phyloP scores from a whole-genome alignment of 768 basidiomycete species.

The Podaxis sp. region DNA sequence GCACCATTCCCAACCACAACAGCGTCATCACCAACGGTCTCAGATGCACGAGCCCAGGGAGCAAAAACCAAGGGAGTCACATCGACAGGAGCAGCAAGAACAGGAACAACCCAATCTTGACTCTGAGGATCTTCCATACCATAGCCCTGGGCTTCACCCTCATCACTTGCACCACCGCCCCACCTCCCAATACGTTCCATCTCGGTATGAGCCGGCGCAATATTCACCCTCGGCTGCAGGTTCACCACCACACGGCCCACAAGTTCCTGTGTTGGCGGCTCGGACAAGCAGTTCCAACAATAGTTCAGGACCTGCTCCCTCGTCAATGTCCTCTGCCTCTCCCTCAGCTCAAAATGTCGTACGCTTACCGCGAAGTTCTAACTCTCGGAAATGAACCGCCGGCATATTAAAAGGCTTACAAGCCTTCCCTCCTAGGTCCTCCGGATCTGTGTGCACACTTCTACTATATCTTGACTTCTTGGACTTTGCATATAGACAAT shows the following conservation, averaged over 20 bases:
- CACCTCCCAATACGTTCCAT: background rate
- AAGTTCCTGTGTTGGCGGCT: constrained; percentile 1
- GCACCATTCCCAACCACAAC: constrained; percentile 2
- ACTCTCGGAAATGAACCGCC: constrained; percentile 3
- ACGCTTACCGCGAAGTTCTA: constrained; percentile 1
- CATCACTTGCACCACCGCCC: constrained; percentile 5
- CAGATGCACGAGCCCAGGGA: background rate
- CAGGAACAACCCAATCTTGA: background rate
- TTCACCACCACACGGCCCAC: background rate
- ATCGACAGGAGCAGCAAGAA: background rate
- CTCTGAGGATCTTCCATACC: constrained; percentile 6
- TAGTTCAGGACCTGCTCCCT: constrained; percentile 8
- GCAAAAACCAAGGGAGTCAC: background rate
- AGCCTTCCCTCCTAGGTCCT: no score
- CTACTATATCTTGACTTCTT: background rate
- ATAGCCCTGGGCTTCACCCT: constrained; percentile 8
- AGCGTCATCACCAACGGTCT: background rate
- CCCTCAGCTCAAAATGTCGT: constrained; percentile 4
- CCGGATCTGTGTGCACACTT: background rate
- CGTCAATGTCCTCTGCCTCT: constrained; percentile 7
- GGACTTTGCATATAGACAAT: background rate
- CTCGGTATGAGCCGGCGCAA: background rate
- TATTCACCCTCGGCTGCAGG: background rate
- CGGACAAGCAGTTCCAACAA: constrained; percentile 9
- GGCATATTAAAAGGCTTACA: background rate